A percentile compares a stretch with the other conserved stretches of the same genome.
Conservation (phyloP, 1,139 yeast species). For the Scheffersomyces stambukii region DNA sequence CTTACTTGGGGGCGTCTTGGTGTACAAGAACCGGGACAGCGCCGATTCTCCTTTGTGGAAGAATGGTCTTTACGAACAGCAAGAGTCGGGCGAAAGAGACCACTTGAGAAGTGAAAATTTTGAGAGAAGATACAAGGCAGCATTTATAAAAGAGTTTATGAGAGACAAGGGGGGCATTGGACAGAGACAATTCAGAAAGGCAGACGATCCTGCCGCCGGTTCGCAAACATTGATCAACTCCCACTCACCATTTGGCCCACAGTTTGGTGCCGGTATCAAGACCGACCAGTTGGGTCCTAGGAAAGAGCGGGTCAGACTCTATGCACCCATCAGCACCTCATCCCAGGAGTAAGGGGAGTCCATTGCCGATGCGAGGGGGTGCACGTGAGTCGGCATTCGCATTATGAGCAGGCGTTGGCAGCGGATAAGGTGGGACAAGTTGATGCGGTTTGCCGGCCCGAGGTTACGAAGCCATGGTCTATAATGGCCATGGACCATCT, state of each 20-base stretch:
- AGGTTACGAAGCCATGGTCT: too few relatives aligned
- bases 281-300: constrained; percentile 45
- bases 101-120: constrained; percentile 36
- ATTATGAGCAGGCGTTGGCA: too few relatives aligned
- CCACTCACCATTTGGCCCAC: constrained; percentile 40
- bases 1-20: constrained; percentile 33
- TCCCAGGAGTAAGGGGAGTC: neutral
- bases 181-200: constrained; percentile 38
- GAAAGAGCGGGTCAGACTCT: constrained; percentile 38
- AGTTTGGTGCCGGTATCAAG: constrained; percentile 46
- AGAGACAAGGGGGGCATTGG: constrained; percentile 49
- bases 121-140: constrained; percentile 36
- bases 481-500: too few relatives aligned
- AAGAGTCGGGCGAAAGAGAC: constrained; percentile 33
- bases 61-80: constrained; percentile 32
- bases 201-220: constrained; percentile 23
- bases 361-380: neutral
- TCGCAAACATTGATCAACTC: constrained; percentile 38
- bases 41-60: constrained; percentile 37
- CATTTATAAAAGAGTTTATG: constrained; percentile 40
- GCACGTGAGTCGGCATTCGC: too few relatives aligned
- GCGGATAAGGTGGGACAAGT: too few relatives aligned
- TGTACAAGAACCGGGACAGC: constrained; percentile 33
- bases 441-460: too few relatives aligned
- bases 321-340: constrained; percentile 28